Percentiles rank a stretch among this genome's conserved stretches.
phyloP scores from a whole-genome alignment of 2,329 filamentous ascomycete genomes.

The Fusarium piperis region DNA sequence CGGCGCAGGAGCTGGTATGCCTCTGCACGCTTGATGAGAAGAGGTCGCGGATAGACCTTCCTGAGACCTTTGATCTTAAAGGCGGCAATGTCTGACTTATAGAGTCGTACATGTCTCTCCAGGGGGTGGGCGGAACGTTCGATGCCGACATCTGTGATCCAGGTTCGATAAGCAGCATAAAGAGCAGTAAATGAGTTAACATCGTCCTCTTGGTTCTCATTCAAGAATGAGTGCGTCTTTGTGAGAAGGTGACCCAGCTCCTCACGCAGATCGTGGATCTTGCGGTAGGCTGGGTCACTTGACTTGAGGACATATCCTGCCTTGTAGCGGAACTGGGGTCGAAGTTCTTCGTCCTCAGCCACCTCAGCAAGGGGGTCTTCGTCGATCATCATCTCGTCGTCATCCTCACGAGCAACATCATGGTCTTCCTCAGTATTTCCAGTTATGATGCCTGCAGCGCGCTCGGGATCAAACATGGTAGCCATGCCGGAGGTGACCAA shows the following conservation, averaged over 20 bases:
- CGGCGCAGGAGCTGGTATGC: constrained; percentile 95
- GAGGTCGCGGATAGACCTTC: constrained; percentile 89
- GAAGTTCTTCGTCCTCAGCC: constrained; percentile 82
- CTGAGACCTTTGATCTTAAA: constrained; percentile 95
- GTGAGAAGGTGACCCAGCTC: constrained; percentile 83
- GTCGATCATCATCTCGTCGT: constrained; percentile 57
- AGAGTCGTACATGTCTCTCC: constrained; percentile 84
- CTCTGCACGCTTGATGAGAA: constrained; percentile 92
- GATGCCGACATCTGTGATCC: constrained; percentile 98
- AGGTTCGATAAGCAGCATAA: constrained; percentile 91
- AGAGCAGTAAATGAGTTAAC: constrained; percentile 94
- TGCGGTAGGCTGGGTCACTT: constrained; percentile 68
- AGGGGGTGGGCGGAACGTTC: constrained; percentile 94
- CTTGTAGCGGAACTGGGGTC: constrained; percentile 87
- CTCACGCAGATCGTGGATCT: constrained; percentile 83
- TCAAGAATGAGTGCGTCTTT: constrained; percentile 84
- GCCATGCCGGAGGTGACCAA: constrained; percentile 92
- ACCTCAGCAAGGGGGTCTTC: constrained; percentile 69
- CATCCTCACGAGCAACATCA: constrained; percentile 60
- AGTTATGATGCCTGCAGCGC: constrained; percentile 66
- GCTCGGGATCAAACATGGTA: constrained; percentile 84
- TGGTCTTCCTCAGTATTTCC: constrained; percentile 59
- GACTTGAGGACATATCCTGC: constrained; percentile 81
- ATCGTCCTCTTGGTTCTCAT: constrained; percentile 88
- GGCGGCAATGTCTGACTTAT: constrained; percentile 86